A percentile compares a stretch with the other conserved stretches of the same genome.
Conservation (phyloP, 495 filamentous ascomycete genomes). For the Tuber melanosporum region DNA sequence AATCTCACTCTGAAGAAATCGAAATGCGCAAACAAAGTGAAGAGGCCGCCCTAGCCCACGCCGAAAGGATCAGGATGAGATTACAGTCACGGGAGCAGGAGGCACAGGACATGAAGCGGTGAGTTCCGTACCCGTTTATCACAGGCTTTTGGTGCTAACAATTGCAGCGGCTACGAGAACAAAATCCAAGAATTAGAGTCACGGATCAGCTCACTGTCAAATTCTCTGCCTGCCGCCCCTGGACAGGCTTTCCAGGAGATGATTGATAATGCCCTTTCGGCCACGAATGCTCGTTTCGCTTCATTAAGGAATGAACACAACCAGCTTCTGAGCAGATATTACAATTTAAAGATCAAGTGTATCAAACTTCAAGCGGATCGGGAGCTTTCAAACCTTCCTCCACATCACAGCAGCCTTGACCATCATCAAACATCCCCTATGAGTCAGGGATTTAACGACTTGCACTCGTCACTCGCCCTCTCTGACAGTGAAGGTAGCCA, state of each 20-base stretch:
- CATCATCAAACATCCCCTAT: conserved; percentile 11
- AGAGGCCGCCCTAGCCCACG: conserved; percentile 49
- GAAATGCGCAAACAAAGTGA: conserved; percentile 49
- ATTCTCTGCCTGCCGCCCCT: conserved; percentile 36
- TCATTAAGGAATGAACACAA: conserved; percentile 47
- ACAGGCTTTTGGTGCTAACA: conserved; percentile 45
- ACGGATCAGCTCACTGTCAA: conserved; percentile 43
- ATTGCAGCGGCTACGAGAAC: conserved; percentile 44
- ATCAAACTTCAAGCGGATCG: conserved; percentile 43
- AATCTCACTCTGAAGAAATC: conserved; percentile 54
- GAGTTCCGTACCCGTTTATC: conserved; percentile 4
- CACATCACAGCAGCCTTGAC: conserved; percentile 19
- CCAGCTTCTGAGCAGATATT: conserved; percentile 44
- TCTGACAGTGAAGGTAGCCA: conserved; percentile 35
- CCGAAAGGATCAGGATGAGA: conserved; percentile 50
- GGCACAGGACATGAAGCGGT: conserved; percentile 45
- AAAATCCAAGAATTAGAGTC: conserved; percentile 45
- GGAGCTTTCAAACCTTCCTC: conserved; percentile 28
- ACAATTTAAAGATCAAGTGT: conserved; percentile 42
- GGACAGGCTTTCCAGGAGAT: conserved; percentile 45
- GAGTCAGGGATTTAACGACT: conserved; percentile 14
- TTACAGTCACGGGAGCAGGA: conserved; percentile 52
- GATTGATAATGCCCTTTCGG: conserved; percentile 49
- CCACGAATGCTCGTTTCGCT: conserved; percentile 45
- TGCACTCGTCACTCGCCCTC: conserved; percentile 24